Conservation (phyloP, 2,329 filamentous ascomycete species). For the Penicillium sp. region DNA sequence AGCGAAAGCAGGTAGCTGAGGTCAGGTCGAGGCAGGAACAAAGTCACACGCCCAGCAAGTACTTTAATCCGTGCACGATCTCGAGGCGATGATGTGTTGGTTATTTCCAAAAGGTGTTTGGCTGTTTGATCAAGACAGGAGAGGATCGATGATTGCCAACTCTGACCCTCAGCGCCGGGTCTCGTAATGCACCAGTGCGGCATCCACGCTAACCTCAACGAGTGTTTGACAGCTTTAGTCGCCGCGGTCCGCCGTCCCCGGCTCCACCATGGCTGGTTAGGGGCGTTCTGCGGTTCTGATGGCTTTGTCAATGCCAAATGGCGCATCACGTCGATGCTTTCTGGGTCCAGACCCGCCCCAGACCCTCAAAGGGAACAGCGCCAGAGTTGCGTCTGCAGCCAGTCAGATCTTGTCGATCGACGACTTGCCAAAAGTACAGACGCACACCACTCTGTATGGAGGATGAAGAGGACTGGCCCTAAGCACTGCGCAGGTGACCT, state of each 20-base stretch:
- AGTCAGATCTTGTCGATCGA: not conserved
- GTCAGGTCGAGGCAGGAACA: not conserved
- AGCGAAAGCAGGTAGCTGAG: not conserved
- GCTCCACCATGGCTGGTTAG: slow-evolving; percentile 7
- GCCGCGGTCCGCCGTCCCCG: slow-evolving; percentile 25
- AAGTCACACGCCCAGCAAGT: slow-evolving; percentile 4
- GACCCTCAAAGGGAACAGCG: not conserved
- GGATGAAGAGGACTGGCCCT: not conserved
- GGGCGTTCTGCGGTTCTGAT: not conserved
- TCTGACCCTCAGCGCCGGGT: slow-evolving; percentile 21
- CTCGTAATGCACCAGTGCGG: not conserved
- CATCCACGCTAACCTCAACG: not conserved
- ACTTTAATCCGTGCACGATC: not conserved
- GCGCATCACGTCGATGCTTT: not conserved
- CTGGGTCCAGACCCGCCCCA: not conserved
- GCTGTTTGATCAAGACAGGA: not conserved
- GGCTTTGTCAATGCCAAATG: not conserved
- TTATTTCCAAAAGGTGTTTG: not conserved
- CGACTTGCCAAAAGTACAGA: not conserved
- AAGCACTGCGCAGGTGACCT: not conserved
- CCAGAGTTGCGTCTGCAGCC: not conserved
- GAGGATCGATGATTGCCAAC: slow-evolving; percentile 20
- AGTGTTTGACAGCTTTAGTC: slow-evolving; percentile 26
- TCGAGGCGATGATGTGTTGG: not conserved
- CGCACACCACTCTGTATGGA: not conserved